Base-by-base conservation (phyloP, 1,284 basidiomycete species). In the Somion occarium region DNA sequence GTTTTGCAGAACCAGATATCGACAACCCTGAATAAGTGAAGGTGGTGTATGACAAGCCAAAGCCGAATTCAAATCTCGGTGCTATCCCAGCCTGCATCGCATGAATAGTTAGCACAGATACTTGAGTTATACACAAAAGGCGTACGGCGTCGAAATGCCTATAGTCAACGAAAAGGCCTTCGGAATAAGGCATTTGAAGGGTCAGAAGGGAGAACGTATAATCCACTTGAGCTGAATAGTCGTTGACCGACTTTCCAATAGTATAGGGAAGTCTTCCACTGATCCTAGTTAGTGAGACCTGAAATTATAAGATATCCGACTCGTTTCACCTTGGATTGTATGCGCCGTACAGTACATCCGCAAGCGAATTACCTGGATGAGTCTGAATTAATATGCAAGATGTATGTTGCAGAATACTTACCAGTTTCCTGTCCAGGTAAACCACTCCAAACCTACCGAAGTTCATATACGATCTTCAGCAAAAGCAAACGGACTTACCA, bases 11-110 rank as follows among this genome's bases (percentile, higher is more conserved):
- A 5, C 75, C 76, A 22, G 64, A 60, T 22, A 82, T 67, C 12
- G 61, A 56, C 34, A 85, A 56, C 20, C 65, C 67, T 4, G 72
- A 72, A 58, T 82, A 82, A 12, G 68, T 63, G 70, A 89, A 89
- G 0, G 70, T 52, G 9, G 54, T 55, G 25, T 55, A 69, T 55
- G 66, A 79, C 19, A 58, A 38, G 1, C 79, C 86, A 61, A 79
- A 85, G 2, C 86, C 87, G 61, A 86, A 89, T 54, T 79, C 78
- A 59, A 75, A 88, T 24, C 82, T 71, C 3, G 85, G 85, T 2
- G 70, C 66, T 50, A 86, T 80, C 50, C 74, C 71, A 11, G 73
- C 68, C 44, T 65, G 61, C 1, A 22, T 3, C 22, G 18, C 50
- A 45, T 38, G 37, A 25, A 9, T 13, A 24, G 22, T 44, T 25